phyloP scores from a whole-genome alignment of 1,139 yeast species.

The Magnusiomyces fungicola region DNA sequence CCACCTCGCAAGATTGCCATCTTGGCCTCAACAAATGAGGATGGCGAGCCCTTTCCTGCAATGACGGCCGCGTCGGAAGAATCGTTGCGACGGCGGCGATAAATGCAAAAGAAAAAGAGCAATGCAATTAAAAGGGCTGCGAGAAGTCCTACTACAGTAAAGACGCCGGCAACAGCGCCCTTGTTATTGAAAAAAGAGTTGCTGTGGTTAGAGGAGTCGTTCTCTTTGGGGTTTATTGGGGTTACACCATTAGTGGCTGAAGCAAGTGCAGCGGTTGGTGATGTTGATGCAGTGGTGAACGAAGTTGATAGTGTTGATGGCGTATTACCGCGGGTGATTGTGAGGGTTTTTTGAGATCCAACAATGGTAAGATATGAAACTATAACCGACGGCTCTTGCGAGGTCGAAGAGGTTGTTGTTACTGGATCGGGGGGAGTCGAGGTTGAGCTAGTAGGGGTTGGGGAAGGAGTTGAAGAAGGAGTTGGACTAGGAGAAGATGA shows the following conservation, averaged over 20 bases:
- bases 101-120: conserved; percentile 24
- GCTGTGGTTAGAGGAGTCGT: too few species aligned
- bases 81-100: conserved; percentile 13
- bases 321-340: conserved; percentile 13
- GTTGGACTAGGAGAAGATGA: background rate
- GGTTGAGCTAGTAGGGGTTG: conserved; percentile 5
- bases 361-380: conserved; percentile 23
- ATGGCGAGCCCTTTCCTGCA: background rate
- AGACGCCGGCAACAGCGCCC: conserved; percentile 69
- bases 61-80: background rate
- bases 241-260: too few species aligned
- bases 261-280: conserved; percentile 3
- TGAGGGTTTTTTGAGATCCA: conserved; percentile 18
- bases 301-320: conserved; percentile 7
- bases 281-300: conserved; percentile 13
- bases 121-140: conserved; percentile 35
- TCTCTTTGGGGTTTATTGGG: too few species aligned
- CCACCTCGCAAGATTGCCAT: background rate
- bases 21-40: background rate
- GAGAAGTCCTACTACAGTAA: conserved; percentile 59
- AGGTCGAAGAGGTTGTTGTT: conserved; percentile 11
- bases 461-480: conserved; percentile 3
- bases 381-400: conserved; percentile 12
- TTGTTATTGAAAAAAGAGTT: conserved; percentile 42
- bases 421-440: conserved; percentile 5